Percentiles rank a stretch among this genome's conserved stretches.
These are phyloP conservation scores for Calvatia gigantea DNA, from an alignment of 768 basidiomycete genomes.

Conservation along the genomic window DNA sequence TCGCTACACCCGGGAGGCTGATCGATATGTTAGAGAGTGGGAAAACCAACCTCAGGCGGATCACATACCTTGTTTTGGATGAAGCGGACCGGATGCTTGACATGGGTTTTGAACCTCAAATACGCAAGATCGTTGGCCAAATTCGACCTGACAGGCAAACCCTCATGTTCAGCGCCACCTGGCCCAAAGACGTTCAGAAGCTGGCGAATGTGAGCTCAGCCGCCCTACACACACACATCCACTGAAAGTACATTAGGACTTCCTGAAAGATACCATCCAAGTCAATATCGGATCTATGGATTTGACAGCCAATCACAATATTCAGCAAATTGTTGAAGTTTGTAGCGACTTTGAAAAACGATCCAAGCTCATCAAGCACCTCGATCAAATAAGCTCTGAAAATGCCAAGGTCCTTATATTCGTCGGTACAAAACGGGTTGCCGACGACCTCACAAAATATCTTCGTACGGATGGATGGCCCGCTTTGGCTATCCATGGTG, in stretches of 20 bases:
- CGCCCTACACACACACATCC: neutral
- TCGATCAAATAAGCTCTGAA: slow-evolving; percentile 93
- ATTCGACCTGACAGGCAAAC: slow-evolving; percentile 98
- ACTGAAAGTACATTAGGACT: slow-evolving; percentile 56
- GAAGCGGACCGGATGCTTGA: slow-evolving; percentile 99
- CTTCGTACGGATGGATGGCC: slow-evolving; percentile 99
- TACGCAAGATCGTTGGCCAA: slow-evolving; percentile 95
- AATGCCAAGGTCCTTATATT: slow-evolving; percentile 99
- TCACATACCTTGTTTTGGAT: slow-evolving; percentile 98
- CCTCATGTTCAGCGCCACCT: slow-evolving; percentile 98
- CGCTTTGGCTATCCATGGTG: slow-evolving; percentile 98
- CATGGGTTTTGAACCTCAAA: slow-evolving; percentile 99
- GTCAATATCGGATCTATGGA: slow-evolving; percentile 99
- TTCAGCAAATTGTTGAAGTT: slow-evolving; percentile 92
- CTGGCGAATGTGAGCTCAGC: slow-evolving; percentile 68
- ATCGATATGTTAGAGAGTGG: slow-evolving; percentile 98
- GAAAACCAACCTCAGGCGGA: slow-evolving; percentile 93
- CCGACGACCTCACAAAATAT: slow-evolving; percentile 98
- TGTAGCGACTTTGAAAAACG: slow-evolving; percentile 98
- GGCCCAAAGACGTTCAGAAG: slow-evolving; percentile 99
- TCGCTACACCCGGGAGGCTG: slow-evolving; percentile 99
- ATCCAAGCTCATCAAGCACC: slow-evolving; percentile 91
- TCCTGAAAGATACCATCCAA: slow-evolving; percentile 94
- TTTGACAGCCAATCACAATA: slow-evolving; percentile 97
- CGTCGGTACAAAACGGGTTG: slow-evolving; percentile 95